A percentile compares a stretch with the other conserved stretches of the same genome.
phyloP scores from a whole-genome alignment of 1,139 yeast genomes.

The Debaryomycetaceae sp. region DNA sequence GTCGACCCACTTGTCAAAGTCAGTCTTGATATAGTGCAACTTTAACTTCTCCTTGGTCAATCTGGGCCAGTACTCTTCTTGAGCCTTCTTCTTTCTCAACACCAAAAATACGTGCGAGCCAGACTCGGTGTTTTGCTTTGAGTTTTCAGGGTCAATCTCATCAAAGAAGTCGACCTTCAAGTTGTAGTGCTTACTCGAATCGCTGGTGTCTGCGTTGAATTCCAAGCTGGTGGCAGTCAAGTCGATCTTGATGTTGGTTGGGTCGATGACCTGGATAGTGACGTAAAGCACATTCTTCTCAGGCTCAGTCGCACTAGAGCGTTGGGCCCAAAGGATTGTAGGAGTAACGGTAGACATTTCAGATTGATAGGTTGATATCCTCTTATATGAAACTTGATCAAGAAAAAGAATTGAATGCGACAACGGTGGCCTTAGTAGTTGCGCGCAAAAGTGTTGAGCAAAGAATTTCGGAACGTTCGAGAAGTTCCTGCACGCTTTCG shows the following conservation, averaged over 20 bases:
- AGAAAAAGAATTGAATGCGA: neutral
- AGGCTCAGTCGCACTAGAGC: slow-evolving; percentile 69
- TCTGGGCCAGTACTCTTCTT: slow-evolving; percentile 89
- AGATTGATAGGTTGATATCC: neutral
- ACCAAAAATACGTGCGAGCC: slow-evolving; percentile 73
- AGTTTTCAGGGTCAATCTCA: slow-evolving; percentile 64
- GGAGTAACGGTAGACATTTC: slow-evolving; percentile 14
- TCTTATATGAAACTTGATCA: neutral
- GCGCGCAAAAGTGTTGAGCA: neutral
- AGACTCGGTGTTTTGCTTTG: slow-evolving; percentile 52
- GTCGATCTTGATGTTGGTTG: slow-evolving; percentile 57
- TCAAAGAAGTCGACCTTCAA: slow-evolving; percentile 67
- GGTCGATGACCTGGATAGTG: slow-evolving; percentile 72
- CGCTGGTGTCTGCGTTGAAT: slow-evolving; percentile 54
- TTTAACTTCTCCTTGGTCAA: slow-evolving; percentile 71
- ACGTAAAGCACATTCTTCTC: slow-evolving; percentile 71
- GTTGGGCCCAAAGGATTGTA: slow-evolving; percentile 88
- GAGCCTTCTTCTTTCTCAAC: slow-evolving; percentile 62
- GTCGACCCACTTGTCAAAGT: slow-evolving; percentile 95
- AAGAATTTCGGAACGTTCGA: slow-evolving; percentile 1
- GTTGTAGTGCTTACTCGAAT: slow-evolving; percentile 45
- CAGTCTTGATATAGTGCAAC: slow-evolving; percentile 79
- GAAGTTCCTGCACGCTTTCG: slow-evolving; percentile 4
- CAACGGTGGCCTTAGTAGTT: neutral
- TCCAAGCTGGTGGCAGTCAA: slow-evolving; percentile 56